Percentiles rank a stretch among this genome's conserved stretches.
Conservation (phyloP, 2,329 filamentous ascomycete species). For the Colletotrichum musicola region DNA sequence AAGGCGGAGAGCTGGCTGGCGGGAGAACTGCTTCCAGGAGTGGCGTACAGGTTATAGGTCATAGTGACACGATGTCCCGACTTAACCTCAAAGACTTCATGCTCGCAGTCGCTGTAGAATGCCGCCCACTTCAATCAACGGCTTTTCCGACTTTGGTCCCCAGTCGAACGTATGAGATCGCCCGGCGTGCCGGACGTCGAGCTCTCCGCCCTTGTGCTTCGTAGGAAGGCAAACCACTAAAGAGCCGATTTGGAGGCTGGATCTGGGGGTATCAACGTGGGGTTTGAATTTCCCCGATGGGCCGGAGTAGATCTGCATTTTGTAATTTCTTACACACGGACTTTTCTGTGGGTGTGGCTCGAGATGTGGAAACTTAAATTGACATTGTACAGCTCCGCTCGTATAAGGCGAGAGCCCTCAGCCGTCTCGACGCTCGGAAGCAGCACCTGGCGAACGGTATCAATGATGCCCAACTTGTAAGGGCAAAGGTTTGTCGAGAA, state of each 20-base stretch:
- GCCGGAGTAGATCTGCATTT: slow-evolving; percentile 60
- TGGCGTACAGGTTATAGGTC: slow-evolving; percentile 69
- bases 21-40: slow-evolving; percentile 32
- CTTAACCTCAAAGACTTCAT: slow-evolving; percentile 63
- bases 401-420: slow-evolving; percentile 50
- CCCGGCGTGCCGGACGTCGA: slow-evolving; percentile 56
- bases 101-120: slow-evolving; percentile 66
- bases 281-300: slow-evolving; percentile 63
- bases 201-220: slow-evolving; percentile 55
- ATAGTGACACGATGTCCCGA: slow-evolving; percentile 67
- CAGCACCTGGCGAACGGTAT: slow-evolving; percentile 60
- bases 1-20: neutral
- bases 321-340: neutral
- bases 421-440: slow-evolving; percentile 45
- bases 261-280: slow-evolving; percentile 67
- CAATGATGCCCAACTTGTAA: slow-evolving; percentile 63
- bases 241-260: slow-evolving; percentile 61
- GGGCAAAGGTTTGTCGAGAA: slow-evolving; percentile 66
- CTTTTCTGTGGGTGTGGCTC: too few relatives aligned
- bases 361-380: slow-evolving; percentile 54
- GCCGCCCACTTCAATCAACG: slow-evolving; percentile 59
- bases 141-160: slow-evolving; percentile 29
- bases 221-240: slow-evolving; percentile 63
- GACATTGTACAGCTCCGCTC: slow-evolving; percentile 68
- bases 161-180: slow-evolving; percentile 56